Conservation (phyloP, 2,329 filamentous ascomycete species). For the Macrophomina pseudophaseolina region DNA sequence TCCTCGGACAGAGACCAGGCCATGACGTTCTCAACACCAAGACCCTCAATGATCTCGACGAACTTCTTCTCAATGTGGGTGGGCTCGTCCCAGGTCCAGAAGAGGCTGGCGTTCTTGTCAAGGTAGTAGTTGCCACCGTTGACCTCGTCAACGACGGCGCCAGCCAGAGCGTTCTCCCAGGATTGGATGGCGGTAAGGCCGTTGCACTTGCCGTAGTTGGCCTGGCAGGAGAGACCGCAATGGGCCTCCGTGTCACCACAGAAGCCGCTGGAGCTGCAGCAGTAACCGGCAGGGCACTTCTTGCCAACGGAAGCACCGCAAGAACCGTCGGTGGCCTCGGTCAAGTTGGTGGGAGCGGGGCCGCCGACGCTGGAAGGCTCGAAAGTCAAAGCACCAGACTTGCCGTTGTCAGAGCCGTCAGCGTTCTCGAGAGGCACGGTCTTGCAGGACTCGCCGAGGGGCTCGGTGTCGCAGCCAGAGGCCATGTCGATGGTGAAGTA, state of each 20-base stretch:
- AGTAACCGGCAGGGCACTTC: slow-evolving; percentile 35
- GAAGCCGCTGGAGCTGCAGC: slow-evolving; percentile 42
- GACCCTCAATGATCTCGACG: slow-evolving; percentile 60
- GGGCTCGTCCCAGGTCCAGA: slow-evolving; percentile 77
- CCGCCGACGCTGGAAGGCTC: slow-evolving; percentile 27
- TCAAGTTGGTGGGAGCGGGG: neutral
- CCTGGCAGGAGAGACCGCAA: slow-evolving; percentile 41
- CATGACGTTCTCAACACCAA: slow-evolving; percentile 71
- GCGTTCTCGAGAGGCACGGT: slow-evolving; percentile 65
- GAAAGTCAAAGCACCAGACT: slow-evolving; percentile 62
- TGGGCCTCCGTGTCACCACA: slow-evolving; percentile 37
- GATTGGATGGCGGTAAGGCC: slow-evolving; percentile 51
- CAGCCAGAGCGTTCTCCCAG: slow-evolving; percentile 60
- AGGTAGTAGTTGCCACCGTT: slow-evolving; percentile 72
- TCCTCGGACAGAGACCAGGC: slow-evolving; percentile 78
- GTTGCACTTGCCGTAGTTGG: slow-evolving; percentile 45
- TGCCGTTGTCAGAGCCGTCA: slow-evolving; percentile 64
- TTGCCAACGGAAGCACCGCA: slow-evolving; percentile 39
- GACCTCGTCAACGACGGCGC: slow-evolving; percentile 62
- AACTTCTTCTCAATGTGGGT: slow-evolving; percentile 68
- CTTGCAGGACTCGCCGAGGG: slow-evolving; percentile 60
- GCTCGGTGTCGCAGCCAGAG: slow-evolving; percentile 52
- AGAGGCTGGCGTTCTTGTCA: slow-evolving; percentile 63
- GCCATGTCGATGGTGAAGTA: slow-evolving; percentile 63
- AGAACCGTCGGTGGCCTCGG: slow-evolving; percentile 37